Base-by-base conservation (phyloP, 306 rosid species). In the Cicer yamashitae region DNA sequence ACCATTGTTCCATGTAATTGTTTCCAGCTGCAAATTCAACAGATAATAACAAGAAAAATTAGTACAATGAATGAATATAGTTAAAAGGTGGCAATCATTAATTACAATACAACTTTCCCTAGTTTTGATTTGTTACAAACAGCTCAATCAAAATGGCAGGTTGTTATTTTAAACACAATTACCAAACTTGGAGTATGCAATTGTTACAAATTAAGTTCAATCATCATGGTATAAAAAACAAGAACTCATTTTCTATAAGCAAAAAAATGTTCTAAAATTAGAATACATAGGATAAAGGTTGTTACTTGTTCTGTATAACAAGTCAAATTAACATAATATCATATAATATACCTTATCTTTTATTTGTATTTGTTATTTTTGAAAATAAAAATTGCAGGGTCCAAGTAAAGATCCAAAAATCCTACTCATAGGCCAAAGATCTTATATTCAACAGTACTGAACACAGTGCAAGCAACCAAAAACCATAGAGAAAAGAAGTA, bases 1-100 rank as follows among this genome's bases (percentile, higher is more conserved):
- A 84, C 91, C 87, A 89, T 48, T 86, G 88, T 74, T 88, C 89
- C 85, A 93, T 62, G 74, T 85, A 85, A 58, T 82, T 88, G 84
- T 84, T 86, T 81, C 92, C 78, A 53, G 83, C 98, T 91, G 93
- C 89, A 82, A 47, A 68, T 74, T 74, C 79, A 61, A 74, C 13
- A 45, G 0, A 25, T 68, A 48, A 15, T 68, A 48, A 68, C 47
- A 37, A 72, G 69, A 48, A 71, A 15, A 64, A 7, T 15, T 10
- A 59, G 61, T 30, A 66, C 41, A 38, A 15, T 20, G 15, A 78
- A 59, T 51, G 13, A 75, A 51, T 38, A 51, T 43, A 67, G 22
- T 6, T 65, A 47, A 44, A 51, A 25, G 14, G 38, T 30, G 3
- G 0, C 11, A 45, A 79, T 56, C 20, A 61, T 45, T 25, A 13